Conservation (phyloP, 257 asterid species). For the Solanum piurae region DNA sequence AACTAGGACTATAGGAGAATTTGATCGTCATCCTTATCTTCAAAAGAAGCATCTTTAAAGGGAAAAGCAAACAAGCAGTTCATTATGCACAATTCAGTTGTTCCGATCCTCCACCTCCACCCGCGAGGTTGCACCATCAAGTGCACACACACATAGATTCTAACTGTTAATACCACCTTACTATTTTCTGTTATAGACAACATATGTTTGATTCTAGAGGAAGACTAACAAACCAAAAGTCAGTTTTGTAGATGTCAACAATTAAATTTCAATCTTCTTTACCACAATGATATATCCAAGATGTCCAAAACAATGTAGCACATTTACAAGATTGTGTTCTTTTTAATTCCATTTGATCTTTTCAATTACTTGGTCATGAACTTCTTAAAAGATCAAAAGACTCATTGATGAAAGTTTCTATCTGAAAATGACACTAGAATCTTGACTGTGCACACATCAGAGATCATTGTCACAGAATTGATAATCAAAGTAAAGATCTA, state of each 20-base stretch:
- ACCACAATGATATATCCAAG: background rate
- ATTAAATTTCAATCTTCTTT: background rate
- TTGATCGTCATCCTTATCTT: background rate
- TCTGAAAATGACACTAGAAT: background rate
- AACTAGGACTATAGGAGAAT: background rate
- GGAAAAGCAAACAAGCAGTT: background rate
- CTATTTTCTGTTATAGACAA: background rate
- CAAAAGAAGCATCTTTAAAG: background rate
- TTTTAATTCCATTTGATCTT: background rate
- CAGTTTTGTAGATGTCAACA: background rate
- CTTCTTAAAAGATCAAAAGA: background rate
- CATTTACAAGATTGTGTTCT: background rate
- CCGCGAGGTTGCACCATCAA: background rate
- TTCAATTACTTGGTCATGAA: background rate
- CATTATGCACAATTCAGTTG: background rate
- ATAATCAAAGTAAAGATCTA: background rate
- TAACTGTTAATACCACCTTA: background rate
- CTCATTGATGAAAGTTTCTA: background rate
- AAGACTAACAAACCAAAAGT: background rate
- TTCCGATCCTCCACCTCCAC: background rate
- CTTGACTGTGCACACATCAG: background rate
- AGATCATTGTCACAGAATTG: background rate
- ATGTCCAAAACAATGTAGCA: background rate
- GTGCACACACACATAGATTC: background rate
- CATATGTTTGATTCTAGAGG: background rate